Evolutionary conservation across 257 asterid species (phyloP).

Genomic region (Nicotiana noctiflora): DNA sequence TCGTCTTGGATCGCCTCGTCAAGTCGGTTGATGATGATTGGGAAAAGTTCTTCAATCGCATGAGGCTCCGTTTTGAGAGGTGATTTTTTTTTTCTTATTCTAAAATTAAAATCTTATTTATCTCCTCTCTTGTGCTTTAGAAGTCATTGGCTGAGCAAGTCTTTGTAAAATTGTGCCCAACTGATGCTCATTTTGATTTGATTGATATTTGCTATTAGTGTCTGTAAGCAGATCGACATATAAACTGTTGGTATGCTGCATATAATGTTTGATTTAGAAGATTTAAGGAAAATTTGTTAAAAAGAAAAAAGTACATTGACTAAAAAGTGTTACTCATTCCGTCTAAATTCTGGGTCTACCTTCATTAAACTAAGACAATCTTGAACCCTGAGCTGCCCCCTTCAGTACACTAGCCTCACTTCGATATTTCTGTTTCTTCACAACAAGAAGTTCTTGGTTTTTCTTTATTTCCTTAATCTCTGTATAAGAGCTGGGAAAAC

Average conservation of each 20-base stretch:
- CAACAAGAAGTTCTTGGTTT: not conserved
- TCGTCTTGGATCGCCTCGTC: slow-evolving; percentile 65
- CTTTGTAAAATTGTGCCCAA: not conserved
- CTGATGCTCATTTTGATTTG: not conserved
- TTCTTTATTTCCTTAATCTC: not conserved
- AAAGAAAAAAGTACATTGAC: no score
- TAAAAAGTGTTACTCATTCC: not conserved
- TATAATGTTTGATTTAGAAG: not conserved
- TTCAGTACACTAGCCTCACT: not conserved
- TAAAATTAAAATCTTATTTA: not conserved
- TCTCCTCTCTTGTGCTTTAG: not conserved
- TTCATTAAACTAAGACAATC: not conserved
- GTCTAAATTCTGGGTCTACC: not conserved
- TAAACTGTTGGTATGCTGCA: not conserved
- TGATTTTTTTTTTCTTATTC: not conserved
- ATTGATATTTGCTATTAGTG: not conserved
- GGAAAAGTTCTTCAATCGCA: slow-evolving; percentile 71
- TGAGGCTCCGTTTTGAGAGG: slow-evolving; percentile 83
- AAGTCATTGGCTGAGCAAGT: no score
- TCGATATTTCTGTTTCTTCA: not conserved
- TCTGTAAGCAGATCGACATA: no score
- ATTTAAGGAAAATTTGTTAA: no score
- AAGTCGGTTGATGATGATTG: slow-evolving; percentile 70
- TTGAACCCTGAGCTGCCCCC: not conserved
- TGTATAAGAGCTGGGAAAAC: not conserved